Evolutionary conservation across 1,139 yeast species (phyloP), one percentile per base, ranked within the genome.

Genomic region (Candida neerlandica): DNA sequence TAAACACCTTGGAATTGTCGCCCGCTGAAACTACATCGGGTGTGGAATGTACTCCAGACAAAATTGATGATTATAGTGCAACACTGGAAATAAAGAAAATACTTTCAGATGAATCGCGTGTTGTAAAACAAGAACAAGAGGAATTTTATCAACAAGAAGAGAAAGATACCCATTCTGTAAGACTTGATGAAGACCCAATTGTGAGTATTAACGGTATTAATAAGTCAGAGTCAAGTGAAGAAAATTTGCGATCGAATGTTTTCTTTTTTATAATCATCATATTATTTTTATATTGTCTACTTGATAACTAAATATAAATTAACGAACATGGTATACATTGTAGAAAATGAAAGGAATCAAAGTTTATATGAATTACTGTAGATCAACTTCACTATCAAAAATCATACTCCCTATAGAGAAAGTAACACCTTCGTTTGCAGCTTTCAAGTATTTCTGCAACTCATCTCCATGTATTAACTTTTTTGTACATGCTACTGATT

Each of bases 21-120:
- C 11, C 39, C 16, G 18, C 39, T 9, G 39, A 16, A 19, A 35
- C 23, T 1, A 35, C 21, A 10, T 14, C 39, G 16, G 12, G 11
- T 14, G 15, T 33, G 19, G 35, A 14, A 33, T 16, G 14, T 14
- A n/a, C 16, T 5, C 12, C 7, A 14, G 14, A 18, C 10, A 14
- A 33, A 6, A 14, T 33, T 33, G 16, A 33, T 14, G 19, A 33
- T 33, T 9, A 33, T 30, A 5, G 9, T 15, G 14, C 18, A 5
- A 14, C 10, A n/a, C 10, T 33, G 18, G 11, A n/a, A 5, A 5
- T 16, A 54, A 53, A 26, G 9, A 39, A 14, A 48, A 33, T 7
- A 5, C 4, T 9, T 5, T 5, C 27, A 23, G 27, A 23, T 23
- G 27, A 7, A 33, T 10, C 19, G 16, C 6, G 5, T 6, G 11